Conservation (phyloP, 768 basidiomycete species). For the Suillus weaverae region DNA sequence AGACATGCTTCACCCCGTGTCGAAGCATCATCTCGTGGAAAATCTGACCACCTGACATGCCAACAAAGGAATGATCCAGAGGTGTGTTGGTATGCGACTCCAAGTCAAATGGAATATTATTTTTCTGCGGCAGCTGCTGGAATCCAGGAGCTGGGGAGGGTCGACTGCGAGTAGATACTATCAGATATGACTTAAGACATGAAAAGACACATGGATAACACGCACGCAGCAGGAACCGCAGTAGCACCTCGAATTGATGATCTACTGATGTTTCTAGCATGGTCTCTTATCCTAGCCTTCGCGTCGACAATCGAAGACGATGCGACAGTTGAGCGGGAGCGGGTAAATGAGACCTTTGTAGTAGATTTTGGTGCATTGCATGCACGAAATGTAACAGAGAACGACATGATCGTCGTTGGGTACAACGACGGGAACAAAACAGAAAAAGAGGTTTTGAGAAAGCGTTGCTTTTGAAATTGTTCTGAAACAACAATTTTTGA, state of each 20-base stretch:
- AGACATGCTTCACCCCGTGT: constrained; percentile 93
- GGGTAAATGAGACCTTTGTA: constrained; percentile 35
- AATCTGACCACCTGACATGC: constrained; percentile 93
- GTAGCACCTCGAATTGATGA: constrained; percentile 60
- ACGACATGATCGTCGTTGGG: constrained; percentile 38
- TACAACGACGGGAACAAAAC: constrained; percentile 12
- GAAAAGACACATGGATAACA: constrained; percentile 15
- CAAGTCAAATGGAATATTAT: constrained; percentile 35
- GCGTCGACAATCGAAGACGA: constrained; percentile 68
- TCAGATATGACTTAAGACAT: constrained; percentile 11
- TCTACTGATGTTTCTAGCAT: constrained; percentile 73
- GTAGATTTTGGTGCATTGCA: constrained; percentile 39
- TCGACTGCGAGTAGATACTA: constrained; percentile 44
- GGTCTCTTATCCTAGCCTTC: constrained; percentile 76
- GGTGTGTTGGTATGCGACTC: constrained; percentile 44
- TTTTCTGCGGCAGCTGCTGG: constrained; percentile 47
- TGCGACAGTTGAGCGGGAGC: constrained; percentile 53
- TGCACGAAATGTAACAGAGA: constrained; percentile 44
- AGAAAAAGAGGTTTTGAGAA: constrained; percentile 6
- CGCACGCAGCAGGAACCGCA: constrained; percentile 63
- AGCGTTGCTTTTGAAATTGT: background rate
- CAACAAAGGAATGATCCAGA: constrained; percentile 85
- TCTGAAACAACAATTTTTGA: constrained; percentile 11
- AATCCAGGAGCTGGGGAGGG: constrained; percentile 60
- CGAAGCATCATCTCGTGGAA: constrained; percentile 99